Evolutionary conservation across 208 protist species (phyloP).

Genomic region (Crithidia fasciculata): DNA sequence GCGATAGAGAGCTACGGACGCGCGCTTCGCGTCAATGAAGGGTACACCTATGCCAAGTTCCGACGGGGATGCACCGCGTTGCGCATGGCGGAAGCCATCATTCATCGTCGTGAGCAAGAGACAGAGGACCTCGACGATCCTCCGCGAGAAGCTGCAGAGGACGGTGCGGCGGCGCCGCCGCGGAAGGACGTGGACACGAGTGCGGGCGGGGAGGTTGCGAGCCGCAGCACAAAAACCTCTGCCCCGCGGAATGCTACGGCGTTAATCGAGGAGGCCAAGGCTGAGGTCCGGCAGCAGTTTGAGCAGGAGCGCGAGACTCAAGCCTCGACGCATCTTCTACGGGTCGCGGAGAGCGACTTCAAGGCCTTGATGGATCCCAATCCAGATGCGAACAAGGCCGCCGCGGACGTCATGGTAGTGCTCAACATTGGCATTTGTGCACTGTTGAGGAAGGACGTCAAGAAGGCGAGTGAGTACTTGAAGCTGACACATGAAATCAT

Average conservation of each 20-base stretch:
- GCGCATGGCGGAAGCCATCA: constrained; percentile 44
- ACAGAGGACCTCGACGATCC: constrained; percentile 1
- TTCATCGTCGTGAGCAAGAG: constrained; percentile 23
- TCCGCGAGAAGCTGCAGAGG: not conserved
- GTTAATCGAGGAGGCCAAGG: constrained; percentile 29
- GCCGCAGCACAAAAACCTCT: not conserved
- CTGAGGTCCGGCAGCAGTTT: constrained; percentile 44
- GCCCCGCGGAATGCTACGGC: constrained; percentile 2
- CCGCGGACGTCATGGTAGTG: constrained; percentile 54
- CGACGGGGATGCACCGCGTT: constrained; percentile 80
- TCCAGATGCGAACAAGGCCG: constrained; percentile 26
- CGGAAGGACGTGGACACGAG: not conserved
- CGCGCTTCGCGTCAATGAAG: constrained; percentile 72
- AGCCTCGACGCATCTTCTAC: constrained; percentile 5
- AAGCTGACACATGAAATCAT: constrained; percentile 69
- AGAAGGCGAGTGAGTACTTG: constrained; percentile 70
- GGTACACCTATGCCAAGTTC: constrained; percentile 77
- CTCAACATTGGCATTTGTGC: constrained; percentile 80
- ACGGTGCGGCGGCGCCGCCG: not conserved
- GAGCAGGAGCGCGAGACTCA: constrained; percentile 29
- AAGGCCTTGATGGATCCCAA: constrained; percentile 39
- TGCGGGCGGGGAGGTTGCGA: not conserved
- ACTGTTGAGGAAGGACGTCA: constrained; percentile 60
- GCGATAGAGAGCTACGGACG: constrained; percentile 79
- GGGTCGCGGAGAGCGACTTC: constrained; percentile 57